Percentiles rank a stretch among this genome's conserved stretches.
phyloP scores from a whole-genome alignment of 768 basidiomycete genomes.

The Boletus coccyginus region DNA sequence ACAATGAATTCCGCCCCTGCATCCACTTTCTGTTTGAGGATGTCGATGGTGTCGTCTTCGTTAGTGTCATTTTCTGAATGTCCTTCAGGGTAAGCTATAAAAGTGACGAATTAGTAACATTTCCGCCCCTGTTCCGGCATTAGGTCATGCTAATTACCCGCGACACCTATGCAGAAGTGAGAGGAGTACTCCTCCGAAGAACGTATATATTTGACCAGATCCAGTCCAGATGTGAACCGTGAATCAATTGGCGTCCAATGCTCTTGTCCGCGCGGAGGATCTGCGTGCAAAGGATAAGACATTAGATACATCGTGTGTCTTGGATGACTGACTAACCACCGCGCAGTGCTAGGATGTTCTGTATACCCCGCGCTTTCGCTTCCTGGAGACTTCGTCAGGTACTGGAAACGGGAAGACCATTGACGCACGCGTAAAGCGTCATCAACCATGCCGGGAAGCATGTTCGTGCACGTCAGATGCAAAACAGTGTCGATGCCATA shows the following conservation, averaged over 20 bases:
- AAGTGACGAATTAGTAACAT: neutral
- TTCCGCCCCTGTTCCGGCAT: neutral
- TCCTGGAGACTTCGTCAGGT: slow-evolving; percentile 41
- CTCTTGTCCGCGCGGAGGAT: slow-evolving; percentile 92
- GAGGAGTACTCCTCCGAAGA: slow-evolving; percentile 72
- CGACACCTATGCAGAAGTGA: slow-evolving; percentile 92
- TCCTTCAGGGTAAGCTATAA: slow-evolving; percentile 85
- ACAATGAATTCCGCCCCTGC: slow-evolving; percentile 96
- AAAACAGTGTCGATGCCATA: slow-evolving; percentile 84
- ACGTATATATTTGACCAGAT: slow-evolving; percentile 91
- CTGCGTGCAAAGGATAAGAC: slow-evolving; percentile 37
- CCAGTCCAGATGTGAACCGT: slow-evolving; percentile 77
- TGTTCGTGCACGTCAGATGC: slow-evolving; percentile 97
- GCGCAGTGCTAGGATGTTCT: slow-evolving; percentile 87
- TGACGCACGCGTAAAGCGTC: slow-evolving; percentile 71
- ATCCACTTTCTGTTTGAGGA: slow-evolving; percentile 84
- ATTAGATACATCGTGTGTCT: neutral
- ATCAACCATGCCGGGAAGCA: slow-evolving; percentile 86
- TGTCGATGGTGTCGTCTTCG: slow-evolving; percentile 62
- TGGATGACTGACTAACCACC: slow-evolving; percentile 60
- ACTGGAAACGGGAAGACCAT: neutral
- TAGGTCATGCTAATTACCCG: slow-evolving; percentile 48
- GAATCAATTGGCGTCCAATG: slow-evolving; percentile 88
- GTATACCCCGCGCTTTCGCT: slow-evolving; percentile 78
- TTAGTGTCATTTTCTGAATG: slow-evolving; percentile 60